Evolutionary conservation across 306 rosid genomes (phyloP), one percentile per base, ranked within the genome.

Genomic region (Cucumis cinereus): DNA sequence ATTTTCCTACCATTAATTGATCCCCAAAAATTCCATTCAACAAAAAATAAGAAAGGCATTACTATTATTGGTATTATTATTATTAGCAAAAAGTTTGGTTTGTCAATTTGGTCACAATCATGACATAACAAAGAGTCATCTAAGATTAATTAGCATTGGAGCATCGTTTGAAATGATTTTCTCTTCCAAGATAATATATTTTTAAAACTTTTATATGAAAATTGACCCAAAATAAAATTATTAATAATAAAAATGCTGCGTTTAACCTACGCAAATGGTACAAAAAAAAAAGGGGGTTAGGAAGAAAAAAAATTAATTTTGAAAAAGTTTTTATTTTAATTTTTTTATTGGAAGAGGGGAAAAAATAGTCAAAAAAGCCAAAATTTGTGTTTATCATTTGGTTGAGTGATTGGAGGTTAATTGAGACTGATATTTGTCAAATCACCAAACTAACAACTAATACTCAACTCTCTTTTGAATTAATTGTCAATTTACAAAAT

Each of bases 51-150:
- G 17, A 41, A 41, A 7, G 54, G 16, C 22, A 62, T 62, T 62
- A 60, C 26, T 59, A 30, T 61, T 30, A 61, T 40, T 24, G 14
- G 19, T 41, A 43, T 23, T 43, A 22, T 69, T 15, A 69, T 69
- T 26, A 69, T 28, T 70, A 43, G 17, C n/a, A 43, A 45, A 41
- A 70, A 24, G 57, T 24, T 47, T 70, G 57, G 23, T 24, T 70
- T 22, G 75, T 70, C 57, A 43, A 70, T 70, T 70, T 70, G 5
- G 58, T 47, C 57, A 24, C 75, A 70, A 70, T 70, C 75, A 70
- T 15, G 15, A 23, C 24, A 24, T 24, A 47, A 23, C 24, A 24
- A 60, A 64, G 16, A 45, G 49, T 47, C 75, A 47, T 47, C 58
- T 23, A 23, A 43, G 40, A 70, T 70, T 47, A 30, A 30, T 30